These are phyloP conservation scores for Coccomyxa sp. DNA, from an alignment of 139 green algal genomes.

Conservation along the genomic window DNA sequence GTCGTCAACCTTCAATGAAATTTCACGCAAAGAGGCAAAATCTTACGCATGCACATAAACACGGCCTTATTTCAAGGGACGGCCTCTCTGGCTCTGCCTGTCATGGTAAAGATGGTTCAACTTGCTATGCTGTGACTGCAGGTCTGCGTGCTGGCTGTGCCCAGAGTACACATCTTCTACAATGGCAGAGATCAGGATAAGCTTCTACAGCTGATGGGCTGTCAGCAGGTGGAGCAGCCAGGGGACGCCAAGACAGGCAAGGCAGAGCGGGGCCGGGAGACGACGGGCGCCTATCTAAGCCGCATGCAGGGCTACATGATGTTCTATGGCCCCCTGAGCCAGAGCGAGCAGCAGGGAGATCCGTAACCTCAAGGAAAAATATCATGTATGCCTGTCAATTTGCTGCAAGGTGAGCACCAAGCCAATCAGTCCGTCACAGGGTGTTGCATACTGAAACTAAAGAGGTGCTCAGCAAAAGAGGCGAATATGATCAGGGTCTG, in stretches of 20 bases:
- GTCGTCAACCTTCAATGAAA: not conserved
- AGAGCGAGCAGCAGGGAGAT: constrained; percentile 44
- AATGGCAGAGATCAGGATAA: constrained; percentile 16
- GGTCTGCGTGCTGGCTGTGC: constrained; percentile 46
- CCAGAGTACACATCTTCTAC: constrained; percentile 28
- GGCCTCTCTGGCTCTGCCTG: no score
- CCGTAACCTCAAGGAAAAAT: constrained; percentile 46
- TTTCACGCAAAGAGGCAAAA: not conserved
- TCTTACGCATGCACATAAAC: no score
- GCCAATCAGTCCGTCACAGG: not conserved
- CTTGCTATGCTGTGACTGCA: no score
- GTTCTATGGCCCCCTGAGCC: constrained; percentile 62
- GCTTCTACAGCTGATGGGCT: constrained; percentile 34
- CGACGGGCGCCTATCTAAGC: constrained; percentile 36
- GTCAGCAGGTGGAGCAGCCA: constrained; percentile 26
- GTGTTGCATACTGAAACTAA: not conserved
- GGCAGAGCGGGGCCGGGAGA: constrained; percentile 19
- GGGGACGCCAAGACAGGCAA: not conserved
- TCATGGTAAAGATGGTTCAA: not conserved
- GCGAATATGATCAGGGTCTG: not conserved
- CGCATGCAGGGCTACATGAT: constrained; percentile 49
- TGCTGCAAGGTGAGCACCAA: constrained; percentile 22
- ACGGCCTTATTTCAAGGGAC: no score
- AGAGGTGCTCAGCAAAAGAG: no score
- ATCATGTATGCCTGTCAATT: constrained; percentile 54